A percentile compares a stretch with the other conserved stretches of the same genome.
Evolutionary conservation across 176 grass and related monocot genomes (phyloP).

Genomic region (Zea mays): DNA sequence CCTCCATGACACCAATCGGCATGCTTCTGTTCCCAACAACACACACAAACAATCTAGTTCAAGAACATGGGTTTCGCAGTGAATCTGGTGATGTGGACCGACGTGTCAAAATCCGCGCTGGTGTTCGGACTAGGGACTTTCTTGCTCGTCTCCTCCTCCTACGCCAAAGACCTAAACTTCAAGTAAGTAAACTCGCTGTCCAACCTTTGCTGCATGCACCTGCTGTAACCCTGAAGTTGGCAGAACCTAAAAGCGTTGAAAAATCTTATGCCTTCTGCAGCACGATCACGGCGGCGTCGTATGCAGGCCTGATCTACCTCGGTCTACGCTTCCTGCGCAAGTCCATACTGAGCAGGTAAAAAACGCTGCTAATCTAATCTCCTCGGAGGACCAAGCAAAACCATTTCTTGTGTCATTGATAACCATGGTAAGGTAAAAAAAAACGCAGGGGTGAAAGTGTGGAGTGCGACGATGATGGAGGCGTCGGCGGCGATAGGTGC

Average conservation of each 20-base stretch:
- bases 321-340: constrained; percentile 71
- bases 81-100: constrained; percentile 96
- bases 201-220: background rate
- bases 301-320: constrained; percentile 79
- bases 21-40: background rate
- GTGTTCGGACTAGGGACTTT: constrained; percentile 94
- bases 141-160: constrained; percentile 79
- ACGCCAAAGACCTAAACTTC: constrained; percentile 82
- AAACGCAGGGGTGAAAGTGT: constrained; percentile 56
- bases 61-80: constrained; percentile 45
- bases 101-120: constrained; percentile 84
- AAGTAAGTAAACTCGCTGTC: constrained; percentile 45
- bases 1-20: background rate
- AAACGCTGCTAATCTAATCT: background rate
- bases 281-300: constrained; percentile 77
- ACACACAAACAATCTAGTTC: background rate
- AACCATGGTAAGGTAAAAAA: background rate
- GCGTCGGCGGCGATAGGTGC: constrained; percentile 5
- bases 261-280: constrained; percentile 45
- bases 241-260: background rate
- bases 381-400: background rate
- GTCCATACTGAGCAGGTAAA: constrained; percentile 81
- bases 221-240: background rate
- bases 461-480: constrained; percentile 51
- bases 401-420: background rate